Base-by-base conservation (phyloP, 768 basidiomycete species). In the Leucosporidium scottii region DNA sequence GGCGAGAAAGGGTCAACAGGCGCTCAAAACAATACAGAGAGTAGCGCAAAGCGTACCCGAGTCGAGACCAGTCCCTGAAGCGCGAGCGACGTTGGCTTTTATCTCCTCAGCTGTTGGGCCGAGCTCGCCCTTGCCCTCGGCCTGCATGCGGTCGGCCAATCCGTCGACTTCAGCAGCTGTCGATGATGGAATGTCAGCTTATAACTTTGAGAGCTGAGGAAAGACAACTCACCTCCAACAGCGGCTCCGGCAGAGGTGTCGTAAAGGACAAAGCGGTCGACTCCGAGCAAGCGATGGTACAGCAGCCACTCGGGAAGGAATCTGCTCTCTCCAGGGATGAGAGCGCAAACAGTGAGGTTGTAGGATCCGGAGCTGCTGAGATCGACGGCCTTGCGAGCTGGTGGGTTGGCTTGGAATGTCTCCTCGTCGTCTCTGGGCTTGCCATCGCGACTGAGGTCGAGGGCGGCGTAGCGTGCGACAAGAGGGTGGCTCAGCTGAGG, bases 221-320 rank as follows among this genome's bases (percentile, higher is more conserved):
- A 34, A 34, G 34, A 13, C 39, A 44, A 15, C 25, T 28, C 59
- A 25, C 27, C 70, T 3, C 70, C 70, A n/a, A 68, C 67, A 4
- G 66, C 64, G 12, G 66, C 70, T 0, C 61, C 64, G 5, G 59
- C 53, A 1, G 66, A 59, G 3, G 70, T 71, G 48, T 71, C 70
- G 66, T 71, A 71, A 1, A 71, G 64, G 1, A 66, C 66, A 49
- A 71, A 71, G 10, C 61, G 64, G 31, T 65, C 67, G 20, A 71
- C 70, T 13, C 70, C 70, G 60, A 71, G 64, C 1, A 68, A 47
- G 13, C 63, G 61, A 39, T 71, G 70, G 54, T 71, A 71, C 1
- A 68, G 53, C 8, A 71, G 57, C 66, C 66, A 71, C 21, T 71
- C 70, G 57, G 58, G 50, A 28, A 68, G 64, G 64, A 71, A 71